These are phyloP conservation scores for Aspergillus cejpii DNA, from an alignment of 2,329 filamentous ascomycete species.

Conservation along the genomic window DNA sequence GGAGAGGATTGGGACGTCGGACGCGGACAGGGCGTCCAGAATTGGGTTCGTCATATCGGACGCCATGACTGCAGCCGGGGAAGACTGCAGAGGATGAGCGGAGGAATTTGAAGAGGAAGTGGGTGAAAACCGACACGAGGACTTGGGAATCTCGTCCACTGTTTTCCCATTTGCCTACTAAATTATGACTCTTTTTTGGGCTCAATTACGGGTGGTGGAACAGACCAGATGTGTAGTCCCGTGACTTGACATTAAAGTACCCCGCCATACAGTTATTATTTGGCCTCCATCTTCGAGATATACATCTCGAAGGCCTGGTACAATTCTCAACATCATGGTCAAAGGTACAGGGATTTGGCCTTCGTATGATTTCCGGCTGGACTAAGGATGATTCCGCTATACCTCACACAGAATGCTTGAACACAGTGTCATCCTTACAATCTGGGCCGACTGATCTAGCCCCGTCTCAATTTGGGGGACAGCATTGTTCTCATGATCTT, in stretches of 20 bases:
- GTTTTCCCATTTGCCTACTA: constrained; percentile 25
- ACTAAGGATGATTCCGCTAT: not conserved
- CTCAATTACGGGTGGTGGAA: constrained; percentile 20
- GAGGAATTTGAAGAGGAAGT: constrained; percentile 3
- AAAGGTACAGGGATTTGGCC: no score
- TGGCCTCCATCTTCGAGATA: no score
- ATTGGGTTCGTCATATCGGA: constrained; percentile 58
- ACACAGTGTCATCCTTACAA: not conserved
- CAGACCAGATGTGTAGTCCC: constrained; percentile 19
- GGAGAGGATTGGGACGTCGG: constrained; percentile 58
- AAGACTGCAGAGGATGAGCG: constrained; percentile 19
- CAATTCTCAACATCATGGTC: not conserved
- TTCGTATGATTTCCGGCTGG: no score
- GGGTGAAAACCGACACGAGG: constrained; percentile 5
- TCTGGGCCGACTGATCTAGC: not conserved
- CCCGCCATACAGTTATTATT: constrained; percentile 13
- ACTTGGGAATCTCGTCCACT: constrained; percentile 13
- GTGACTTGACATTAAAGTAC: constrained; percentile 14
- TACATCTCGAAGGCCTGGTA: no score
- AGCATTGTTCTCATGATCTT: not conserved
- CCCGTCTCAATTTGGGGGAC: not conserved
- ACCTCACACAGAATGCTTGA: not conserved
- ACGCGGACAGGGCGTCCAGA: constrained; percentile 58
- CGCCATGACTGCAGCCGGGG: constrained; percentile 34
- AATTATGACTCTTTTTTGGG: constrained; percentile 32